Percentiles rank a stretch among this genome's conserved stretches.
phyloP scores from a whole-genome alignment of 441 rosid species.

The Bocquillonia castaneifolia region DNA sequence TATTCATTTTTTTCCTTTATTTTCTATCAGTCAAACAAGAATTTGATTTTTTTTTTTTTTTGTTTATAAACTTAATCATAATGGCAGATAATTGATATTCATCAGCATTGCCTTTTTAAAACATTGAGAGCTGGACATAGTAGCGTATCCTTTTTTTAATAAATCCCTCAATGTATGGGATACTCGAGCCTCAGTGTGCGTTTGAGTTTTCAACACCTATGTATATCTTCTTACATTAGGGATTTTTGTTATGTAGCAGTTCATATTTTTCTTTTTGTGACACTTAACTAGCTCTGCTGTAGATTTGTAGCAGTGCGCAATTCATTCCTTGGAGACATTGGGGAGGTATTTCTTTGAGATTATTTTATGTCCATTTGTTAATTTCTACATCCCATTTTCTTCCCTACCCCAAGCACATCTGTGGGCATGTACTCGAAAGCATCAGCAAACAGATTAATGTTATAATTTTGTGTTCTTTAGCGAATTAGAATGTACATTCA shows the following conservation, averaged over 20 bases:
- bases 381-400: neutral
- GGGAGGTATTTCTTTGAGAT: constrained; percentile 55
- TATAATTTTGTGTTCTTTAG: neutral
- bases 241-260: neutral
- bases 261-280: constrained; percentile 14
- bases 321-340: constrained; percentile 94
- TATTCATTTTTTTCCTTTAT: neutral
- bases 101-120: constrained; percentile 63
- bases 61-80: constrained; percentile 7
- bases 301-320: constrained; percentile 88
- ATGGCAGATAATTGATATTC: constrained; percentile 69
- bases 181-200: neutral
- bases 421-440: neutral
- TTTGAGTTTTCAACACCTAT: constrained; percentile 15
- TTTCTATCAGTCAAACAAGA: no score
- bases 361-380: constrained; percentile 5
- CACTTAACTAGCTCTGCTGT: constrained; percentile 43
- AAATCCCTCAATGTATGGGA: no score
- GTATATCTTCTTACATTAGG: neutral
- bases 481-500: neutral
- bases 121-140: constrained; percentile 80
- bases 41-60: neutral
- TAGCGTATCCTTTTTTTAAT: constrained; percentile 61
- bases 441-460: neutral
- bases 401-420: neutral